phyloP scores from a whole-genome alignment of 331 rosid species.

The Acacia pycnantha region DNA sequence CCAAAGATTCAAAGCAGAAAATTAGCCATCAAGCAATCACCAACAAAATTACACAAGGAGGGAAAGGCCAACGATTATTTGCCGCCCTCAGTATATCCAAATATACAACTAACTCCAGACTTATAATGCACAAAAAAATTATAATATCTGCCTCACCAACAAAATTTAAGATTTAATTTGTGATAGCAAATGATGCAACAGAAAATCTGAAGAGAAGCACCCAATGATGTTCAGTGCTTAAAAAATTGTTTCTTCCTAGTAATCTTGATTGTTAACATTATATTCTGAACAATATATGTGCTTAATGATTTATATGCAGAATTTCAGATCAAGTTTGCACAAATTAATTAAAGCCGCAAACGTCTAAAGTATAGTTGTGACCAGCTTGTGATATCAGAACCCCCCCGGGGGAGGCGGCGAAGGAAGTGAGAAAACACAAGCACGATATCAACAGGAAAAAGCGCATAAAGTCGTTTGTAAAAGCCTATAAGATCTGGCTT shows the following conservation, averaged over 20 bases:
- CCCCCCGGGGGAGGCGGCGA: not conserved
- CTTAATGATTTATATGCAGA: not conserved
- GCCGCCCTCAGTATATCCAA: not conserved
- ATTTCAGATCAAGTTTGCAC: not conserved
- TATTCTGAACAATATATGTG: no score
- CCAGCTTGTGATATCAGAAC: not conserved
- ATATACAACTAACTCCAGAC: not conserved
- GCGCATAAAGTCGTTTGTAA: not conserved
- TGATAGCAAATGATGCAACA: not conserved
- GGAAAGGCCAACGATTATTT: not conserved
- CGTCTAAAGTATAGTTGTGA: not conserved
- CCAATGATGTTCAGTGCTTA: not conserved
- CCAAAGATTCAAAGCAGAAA: not conserved
- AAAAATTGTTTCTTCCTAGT: not conserved
- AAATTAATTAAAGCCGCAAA: not conserved
- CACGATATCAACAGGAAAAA: constrained; percentile 25
- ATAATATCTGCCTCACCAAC: not conserved
- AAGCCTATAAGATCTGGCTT: constrained; percentile 9
- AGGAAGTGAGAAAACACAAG: constrained; percentile 7
- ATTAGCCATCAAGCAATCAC: not conserved
- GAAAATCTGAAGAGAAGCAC: not conserved
- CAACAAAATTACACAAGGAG: not conserved
- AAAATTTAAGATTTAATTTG: not conserved
- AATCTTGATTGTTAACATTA: not conserved
- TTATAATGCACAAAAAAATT: not conserved